Evolutionary conservation across 441 rosid species (phyloP).

Genomic region (Gossypium gossypioides): DNA sequence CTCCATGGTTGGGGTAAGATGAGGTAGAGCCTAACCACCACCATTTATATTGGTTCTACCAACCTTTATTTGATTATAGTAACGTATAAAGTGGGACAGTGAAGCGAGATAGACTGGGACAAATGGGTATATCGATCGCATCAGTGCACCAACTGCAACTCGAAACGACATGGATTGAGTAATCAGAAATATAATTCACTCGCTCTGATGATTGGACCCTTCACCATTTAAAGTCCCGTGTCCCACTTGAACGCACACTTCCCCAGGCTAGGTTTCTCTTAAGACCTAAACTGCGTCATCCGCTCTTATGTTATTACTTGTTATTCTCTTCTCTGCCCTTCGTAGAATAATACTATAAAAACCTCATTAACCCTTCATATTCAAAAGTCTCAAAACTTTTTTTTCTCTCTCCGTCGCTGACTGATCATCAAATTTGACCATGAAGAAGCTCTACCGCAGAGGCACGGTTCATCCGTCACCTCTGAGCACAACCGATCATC

Average conservation of each 20-base stretch:
- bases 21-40: not conserved
- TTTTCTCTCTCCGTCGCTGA: not conserved
- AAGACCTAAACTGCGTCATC: constrained; percentile 4
- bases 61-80: not conserved
- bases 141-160: not conserved
- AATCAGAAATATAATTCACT: not conserved
- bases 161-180: not conserved
- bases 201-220: not conserved
- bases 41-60: not conserved
- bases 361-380: constrained; percentile 6
- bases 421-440: constrained; percentile 14
- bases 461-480: constrained; percentile 64
- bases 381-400: not conserved
- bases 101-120: not conserved
- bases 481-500: constrained; percentile 30
- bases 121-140: constrained; percentile 7
- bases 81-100: constrained; percentile 11
- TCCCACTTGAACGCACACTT: not conserved
- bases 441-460: constrained; percentile 62
- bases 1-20: not conserved
- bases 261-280: not conserved
- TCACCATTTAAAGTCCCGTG: not conserved
- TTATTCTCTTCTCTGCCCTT: not conserved
- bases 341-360: constrained; percentile 1
- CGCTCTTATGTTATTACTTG: not conserved